A percentile compares a stretch with the other conserved stretches of the same genome.
These are phyloP conservation scores for Neodidymelliopsis sp. DNA, from an alignment of 2,329 filamentous ascomycete genomes.

Conservation along the genomic window DNA sequence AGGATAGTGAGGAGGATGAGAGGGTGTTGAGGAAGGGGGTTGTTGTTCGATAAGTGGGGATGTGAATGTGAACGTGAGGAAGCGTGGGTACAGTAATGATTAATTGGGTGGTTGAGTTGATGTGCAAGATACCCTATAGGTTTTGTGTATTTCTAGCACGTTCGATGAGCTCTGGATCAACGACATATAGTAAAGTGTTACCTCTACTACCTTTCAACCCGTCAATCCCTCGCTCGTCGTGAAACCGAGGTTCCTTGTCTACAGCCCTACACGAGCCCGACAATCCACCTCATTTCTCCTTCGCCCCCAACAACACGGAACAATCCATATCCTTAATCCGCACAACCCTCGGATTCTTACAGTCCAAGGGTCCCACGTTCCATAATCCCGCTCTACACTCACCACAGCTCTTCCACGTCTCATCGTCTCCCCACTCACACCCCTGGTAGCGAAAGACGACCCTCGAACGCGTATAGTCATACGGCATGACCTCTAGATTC, in stretches of 20 bases:
- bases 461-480: neutral
- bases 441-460: conserved; percentile 15
- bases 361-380: conserved; percentile 2
- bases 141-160: no score
- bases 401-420: conserved; percentile 25
- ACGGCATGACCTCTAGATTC: conserved; percentile 12
- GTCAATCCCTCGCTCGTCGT: no score
- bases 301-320: conserved; percentile 5
- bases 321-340: conserved; percentile 6
- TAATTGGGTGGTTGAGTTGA: no score
- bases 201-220: no score
- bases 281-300: no score
- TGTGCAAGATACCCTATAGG: no score
- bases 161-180: no score
- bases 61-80: no score
- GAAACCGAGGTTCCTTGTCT: no score
- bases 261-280: no score
- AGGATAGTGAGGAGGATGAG: conserved; percentile 33
- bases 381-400: conserved; percentile 25
- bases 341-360: neutral
- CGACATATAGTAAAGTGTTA: no score
- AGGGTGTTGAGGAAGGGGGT: conserved; percentile 27
- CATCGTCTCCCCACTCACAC: conserved; percentile 25
- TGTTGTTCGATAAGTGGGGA: conserved; percentile 9
- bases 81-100: no score